Conservation (phyloP, 1,284 basidiomycete genomes). For the Fistulinella staudtii region DNA sequence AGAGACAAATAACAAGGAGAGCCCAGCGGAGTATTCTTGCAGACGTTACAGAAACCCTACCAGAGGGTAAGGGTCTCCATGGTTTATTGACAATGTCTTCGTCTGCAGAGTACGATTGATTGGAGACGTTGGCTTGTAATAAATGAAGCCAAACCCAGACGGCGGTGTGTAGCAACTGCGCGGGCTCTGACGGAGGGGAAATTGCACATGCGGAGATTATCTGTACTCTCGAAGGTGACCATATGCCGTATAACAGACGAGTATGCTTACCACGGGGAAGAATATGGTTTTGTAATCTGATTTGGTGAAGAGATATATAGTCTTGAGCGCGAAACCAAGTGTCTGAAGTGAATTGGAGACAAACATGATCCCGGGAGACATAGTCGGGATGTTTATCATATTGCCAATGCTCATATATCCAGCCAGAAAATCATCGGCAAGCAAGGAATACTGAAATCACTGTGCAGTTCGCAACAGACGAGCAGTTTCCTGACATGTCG, state of each 20-base stretch:
- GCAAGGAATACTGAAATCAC: neutral
- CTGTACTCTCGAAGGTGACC: constrained; percentile 16
- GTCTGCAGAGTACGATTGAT: constrained; percentile 33
- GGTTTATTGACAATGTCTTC: constrained; percentile 37
- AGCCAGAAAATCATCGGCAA: neutral
- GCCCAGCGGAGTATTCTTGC: constrained; percentile 30
- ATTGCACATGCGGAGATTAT: constrained; percentile 33
- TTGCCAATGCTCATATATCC: neutral
- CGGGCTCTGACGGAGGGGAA: constrained; percentile 23
- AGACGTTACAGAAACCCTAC: constrained; percentile 23
- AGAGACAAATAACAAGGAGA: constrained; percentile 24
- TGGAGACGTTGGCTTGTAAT: constrained; percentile 40
- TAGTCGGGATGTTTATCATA: neutral
- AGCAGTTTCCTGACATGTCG: neutral
- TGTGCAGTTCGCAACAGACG: neutral
- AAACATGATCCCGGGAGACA: neutral
- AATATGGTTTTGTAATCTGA: constrained; percentile 39
- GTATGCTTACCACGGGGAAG: constrained; percentile 33
- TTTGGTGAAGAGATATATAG: constrained; percentile 33
- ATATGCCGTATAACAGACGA: neutral
- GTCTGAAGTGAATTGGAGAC: neutral
- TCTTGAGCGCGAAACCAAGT: constrained; percentile 10
- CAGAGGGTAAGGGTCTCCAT: constrained; percentile 36
- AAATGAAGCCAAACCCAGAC: constrained; percentile 45
- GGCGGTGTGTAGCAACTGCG: constrained; percentile 14